Evolutionary conservation across 768 basidiomycete genomes (phyloP).

Genomic region (Dioszegia hungarica): DNA sequence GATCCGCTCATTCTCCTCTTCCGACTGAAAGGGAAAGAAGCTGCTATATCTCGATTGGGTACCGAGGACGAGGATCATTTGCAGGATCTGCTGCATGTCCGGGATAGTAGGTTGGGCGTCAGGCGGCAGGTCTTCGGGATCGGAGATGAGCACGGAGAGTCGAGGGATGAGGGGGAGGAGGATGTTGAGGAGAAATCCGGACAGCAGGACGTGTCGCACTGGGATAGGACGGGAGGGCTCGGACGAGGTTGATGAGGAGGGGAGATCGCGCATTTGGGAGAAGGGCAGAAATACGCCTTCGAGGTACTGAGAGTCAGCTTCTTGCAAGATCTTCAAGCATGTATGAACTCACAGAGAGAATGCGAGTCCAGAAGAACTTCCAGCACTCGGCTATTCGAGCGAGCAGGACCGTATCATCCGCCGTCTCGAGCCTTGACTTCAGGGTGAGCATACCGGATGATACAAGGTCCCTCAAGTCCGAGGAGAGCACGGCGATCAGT

Average conservation of each 20-base stretch:
- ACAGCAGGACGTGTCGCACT: constrained; percentile 43
- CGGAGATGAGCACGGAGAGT: constrained; percentile 25
- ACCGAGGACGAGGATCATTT: constrained; percentile 42
- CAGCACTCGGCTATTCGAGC: constrained; percentile 77
- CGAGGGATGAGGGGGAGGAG: constrained; percentile 41
- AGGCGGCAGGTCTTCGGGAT: neutral
- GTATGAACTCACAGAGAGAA: constrained; percentile 33
- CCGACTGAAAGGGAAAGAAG: constrained; percentile 17
- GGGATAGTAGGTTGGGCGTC: constrained; percentile 17
- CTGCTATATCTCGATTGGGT: constrained; percentile 42
- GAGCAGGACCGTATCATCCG: constrained; percentile 74
- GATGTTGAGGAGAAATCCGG: constrained; percentile 45
- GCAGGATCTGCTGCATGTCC: constrained; percentile 40
- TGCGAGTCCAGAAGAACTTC: constrained; percentile 72
- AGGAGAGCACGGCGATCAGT: constrained; percentile 67
- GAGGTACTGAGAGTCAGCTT: constrained; percentile 33
- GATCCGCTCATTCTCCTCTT: constrained; percentile 5
- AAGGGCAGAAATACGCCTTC: constrained; percentile 48
- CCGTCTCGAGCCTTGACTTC: constrained; percentile 69
- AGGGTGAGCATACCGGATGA: constrained; percentile 86
- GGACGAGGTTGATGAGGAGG: constrained; percentile 15
- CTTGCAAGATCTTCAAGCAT: neutral
- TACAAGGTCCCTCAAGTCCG: constrained; percentile 76
- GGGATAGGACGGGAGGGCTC: constrained; percentile 19
- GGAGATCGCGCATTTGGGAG: constrained; percentile 32